Evolutionary conservation across 108 stramenopile species (phyloP), one percentile per base, ranked within the genome.

Genomic region (Fragilaria crotonensis): DNA sequence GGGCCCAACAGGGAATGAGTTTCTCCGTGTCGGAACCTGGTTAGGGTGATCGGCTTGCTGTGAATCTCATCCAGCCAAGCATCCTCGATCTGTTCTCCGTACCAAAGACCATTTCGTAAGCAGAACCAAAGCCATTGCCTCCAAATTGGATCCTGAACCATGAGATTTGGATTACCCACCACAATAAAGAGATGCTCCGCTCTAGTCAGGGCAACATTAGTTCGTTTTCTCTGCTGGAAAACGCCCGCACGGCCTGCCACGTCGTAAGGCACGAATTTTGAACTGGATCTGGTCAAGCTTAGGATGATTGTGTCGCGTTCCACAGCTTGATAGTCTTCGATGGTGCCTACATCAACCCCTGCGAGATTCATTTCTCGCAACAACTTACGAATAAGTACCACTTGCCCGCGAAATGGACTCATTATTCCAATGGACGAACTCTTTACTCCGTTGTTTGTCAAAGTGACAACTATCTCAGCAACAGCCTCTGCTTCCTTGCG

Each of bases 301-400:
- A 88, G 51, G 3, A 88, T 54, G 29, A 88, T 84, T 18, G 83
- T 77, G 30, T 77, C 64, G 31, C 79, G 73, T 70, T 88, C 86
- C 28, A 84, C 83, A 2, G 80, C 83, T 55, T 88, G 85, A 55
- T 74, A 87, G 68, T 87, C 82, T 52, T 87, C 82, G 18, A 81
- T 73, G 11, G 76, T 83, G 14, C 85, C 85, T 22, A 87, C 85
- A 69, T 79, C 68, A 25, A 88, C 81, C 44, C 64, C 70, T 20
- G 67, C 63, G 48, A 73, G 67, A 48, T 57, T 32, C 52, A 29
- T 45, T 0, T 62, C 46, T 32, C 86, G 78, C 23, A 84, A 73
- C 7, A 60, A 48, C 7, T 58, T 60, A 52, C 86, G 76, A 33
- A 88, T 82, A 25, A 70, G 33, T 7, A 72, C 73, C 25, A 83